phyloP scores from a whole-genome alignment of 345 rosid species.

The Pugionium dolabratum region DNA sequence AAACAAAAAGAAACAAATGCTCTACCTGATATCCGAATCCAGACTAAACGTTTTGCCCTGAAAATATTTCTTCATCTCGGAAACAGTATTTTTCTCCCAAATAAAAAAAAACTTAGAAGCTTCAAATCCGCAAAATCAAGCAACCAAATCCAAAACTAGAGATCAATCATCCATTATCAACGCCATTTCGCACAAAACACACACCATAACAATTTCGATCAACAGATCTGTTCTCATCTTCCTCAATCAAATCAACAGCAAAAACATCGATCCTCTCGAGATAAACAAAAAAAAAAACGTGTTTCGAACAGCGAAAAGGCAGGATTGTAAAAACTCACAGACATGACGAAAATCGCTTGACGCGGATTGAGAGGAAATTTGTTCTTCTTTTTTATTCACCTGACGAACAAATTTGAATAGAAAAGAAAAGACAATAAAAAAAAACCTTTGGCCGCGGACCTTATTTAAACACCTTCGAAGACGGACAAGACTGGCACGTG shows the following conservation, averaged over 20 bases:
- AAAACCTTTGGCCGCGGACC: slow-evolving; percentile 25
- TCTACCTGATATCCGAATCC: not conserved
- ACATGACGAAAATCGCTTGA: slow-evolving; percentile 27
- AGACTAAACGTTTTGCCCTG: not conserved
- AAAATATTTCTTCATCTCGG: not conserved
- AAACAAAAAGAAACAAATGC: not conserved
- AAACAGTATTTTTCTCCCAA: slow-evolving; percentile 12
- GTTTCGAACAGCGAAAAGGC: not conserved
- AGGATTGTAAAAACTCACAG: slow-evolving; percentile 22
- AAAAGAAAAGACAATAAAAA: not conserved
- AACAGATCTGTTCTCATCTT: slow-evolving; percentile 34
- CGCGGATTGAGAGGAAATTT: slow-evolving; percentile 14
- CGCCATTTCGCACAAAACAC: slow-evolving; percentile 13
- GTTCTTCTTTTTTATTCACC: not conserved
- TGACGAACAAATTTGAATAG: slow-evolving; percentile 24
- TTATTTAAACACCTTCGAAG: slow-evolving; percentile 24
- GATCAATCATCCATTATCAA: not conserved
- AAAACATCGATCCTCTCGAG: not conserved
- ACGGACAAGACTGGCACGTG: slow-evolving; percentile 41
- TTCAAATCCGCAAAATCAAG: not conserved
- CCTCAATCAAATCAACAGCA: slow-evolving; percentile 12
- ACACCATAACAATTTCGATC: slow-evolving; percentile 2
- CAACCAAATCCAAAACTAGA: not conserved
- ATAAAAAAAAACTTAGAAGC: not conserved
- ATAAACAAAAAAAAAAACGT: not conserved